Base-by-base conservation (phyloP, 768 basidiomycete genomes). In the Rhodotorula diobovata region DNA sequence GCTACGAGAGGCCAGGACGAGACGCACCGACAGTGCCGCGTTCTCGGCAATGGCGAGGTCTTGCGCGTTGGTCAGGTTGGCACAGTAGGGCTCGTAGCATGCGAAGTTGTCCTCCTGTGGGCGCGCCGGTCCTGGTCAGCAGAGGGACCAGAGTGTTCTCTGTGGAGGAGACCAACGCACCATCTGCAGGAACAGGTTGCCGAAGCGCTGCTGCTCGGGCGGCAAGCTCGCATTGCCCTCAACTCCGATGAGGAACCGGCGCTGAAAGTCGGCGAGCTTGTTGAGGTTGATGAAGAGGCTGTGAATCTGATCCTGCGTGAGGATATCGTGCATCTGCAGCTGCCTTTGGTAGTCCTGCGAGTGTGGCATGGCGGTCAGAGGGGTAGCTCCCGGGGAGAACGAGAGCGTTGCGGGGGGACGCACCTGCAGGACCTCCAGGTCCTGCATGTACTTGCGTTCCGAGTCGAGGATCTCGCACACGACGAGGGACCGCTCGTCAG, bases 21-120 rank as follows among this genome's bases (percentile, higher is more conserved):
- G 23, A 20, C 90, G 83, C 79, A 96, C 93, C 81, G 86, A 82
- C 50, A 97, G 85, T 77, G 88, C 90, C 78, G 90, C 88, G 81
- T 93, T 91, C 78, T 94, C 90, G 69, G 87, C 85, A 45, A 90
- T 84, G 85, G 92, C 88, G 55, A 95, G 84, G 58, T 91, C 90
- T 74, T 88, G 85, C 18, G 93, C 93, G 73, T 87, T 88, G 39
- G 89, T 89, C 82, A 93, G 93, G 81, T 96, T 95, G 63, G 90
- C 91, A 81, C 93, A 98, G 81, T 96, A 99, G 16, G 95, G 93
- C 79, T 96, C 93, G 81, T 99, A 99, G 46, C 93, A 91, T 41
- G 87, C 86, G 77, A 99, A 98, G 77, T 94, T 93, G 67, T 92
- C 87, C 85, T 99, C 95, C 90, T 97, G 84, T 86, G 78, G 79